Base-by-base conservation (phyloP, 306 rosid species). In the Quercus wislizeni region DNA sequence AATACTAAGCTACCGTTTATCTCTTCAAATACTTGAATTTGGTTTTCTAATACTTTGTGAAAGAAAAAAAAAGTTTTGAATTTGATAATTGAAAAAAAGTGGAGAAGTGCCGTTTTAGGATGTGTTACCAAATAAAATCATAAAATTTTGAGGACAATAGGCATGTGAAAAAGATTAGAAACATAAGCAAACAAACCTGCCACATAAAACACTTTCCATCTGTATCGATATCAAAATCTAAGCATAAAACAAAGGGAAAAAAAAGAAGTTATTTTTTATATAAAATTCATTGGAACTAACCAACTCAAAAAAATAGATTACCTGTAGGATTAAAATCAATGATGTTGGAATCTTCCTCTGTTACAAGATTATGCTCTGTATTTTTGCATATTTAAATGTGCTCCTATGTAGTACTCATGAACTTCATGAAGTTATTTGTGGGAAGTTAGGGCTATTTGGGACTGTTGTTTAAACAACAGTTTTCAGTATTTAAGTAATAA, bases 161-260 rank as follows among this genome's bases (percentile, higher is more conserved):
- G 5, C 19, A 15, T 9, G 10, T 27, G 2, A 75, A 25, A 5
- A 14, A 58, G 21, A 2, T 0, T 64, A 81, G 31, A 9, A 27
- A 35, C 35, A 30, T 19, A 27, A 54, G 69, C 80, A 76, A 46
- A 91, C 92, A 76, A 33, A 89, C 91, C 92, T 89, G 91, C 93
- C 89, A 82, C 13, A 20, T 3, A 78, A 80, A 89, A 18, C 88
- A 78, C 77, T 89, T 89, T 69, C 90, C 93, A 46, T 87, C 95
- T 9, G 2, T 49, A 30, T 91, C 93, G 13, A 89, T 69, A 13
- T 87, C 87, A 73, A 87, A 86, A 69, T 89, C 91, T 89, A 70
- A 4, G 67, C 20, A 55, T 25, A 15, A 19, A 78, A 68, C 31
- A 63, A 55, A 9, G 11, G 23, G 18, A 17, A 0, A 51, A 63